Evolutionary conservation across 192 early-diverging fungal genomes (phyloP), one percentile per base, ranked within the genome.

Genomic region (Dissophora globulifera): DNA sequence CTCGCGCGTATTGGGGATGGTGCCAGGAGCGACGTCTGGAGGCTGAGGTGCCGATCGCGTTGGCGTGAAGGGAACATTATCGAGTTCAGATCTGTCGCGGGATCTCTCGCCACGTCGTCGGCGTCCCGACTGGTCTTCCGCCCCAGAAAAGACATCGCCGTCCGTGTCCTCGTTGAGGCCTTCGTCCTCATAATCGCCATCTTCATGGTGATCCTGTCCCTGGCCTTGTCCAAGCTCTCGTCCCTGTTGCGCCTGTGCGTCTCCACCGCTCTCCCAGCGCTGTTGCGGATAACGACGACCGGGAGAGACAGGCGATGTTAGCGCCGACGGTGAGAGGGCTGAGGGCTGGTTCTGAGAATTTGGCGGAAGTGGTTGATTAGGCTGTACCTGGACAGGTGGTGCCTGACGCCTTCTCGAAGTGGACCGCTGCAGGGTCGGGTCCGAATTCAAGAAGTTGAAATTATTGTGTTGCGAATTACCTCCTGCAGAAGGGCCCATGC

Each of bases 171-270:
- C 72, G 47, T 76, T 76, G 19, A 47, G 10, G 26, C 53, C 72
- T 42, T 76, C 72, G 13, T 76, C 72, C 23, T 76, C 72, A 29
- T 76, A 56, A 43, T 76, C 72, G 3, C 72, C 72, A 29, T 76
- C 72, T 26, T 76, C 72, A 27, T 76, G 72, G 0, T 76, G 57
- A 49, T 59, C 72, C 58, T 76, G 72, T 23, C 58, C 63, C 45
- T 76, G 72, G 29, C 72, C 72, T 10, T 76, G 72, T 11, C n/a
- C 72, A 41, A 23, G 20, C 22, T 70, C 69, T 13, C 27, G 27
- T 47, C 61, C 69, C 19, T 20, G 4, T 2, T 50, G 26, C 5
- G 22, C 31, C 8, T 56, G 46, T 13, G n/a, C 10, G 0, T 67
- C 65, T 29, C 33, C 53, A 30, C 19, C 27, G 42, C 59, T 65